Evolutionary conservation across 2,329 filamentous ascomycete genomes (phyloP).

Genomic region (Colletotrichum salicis): DNA sequence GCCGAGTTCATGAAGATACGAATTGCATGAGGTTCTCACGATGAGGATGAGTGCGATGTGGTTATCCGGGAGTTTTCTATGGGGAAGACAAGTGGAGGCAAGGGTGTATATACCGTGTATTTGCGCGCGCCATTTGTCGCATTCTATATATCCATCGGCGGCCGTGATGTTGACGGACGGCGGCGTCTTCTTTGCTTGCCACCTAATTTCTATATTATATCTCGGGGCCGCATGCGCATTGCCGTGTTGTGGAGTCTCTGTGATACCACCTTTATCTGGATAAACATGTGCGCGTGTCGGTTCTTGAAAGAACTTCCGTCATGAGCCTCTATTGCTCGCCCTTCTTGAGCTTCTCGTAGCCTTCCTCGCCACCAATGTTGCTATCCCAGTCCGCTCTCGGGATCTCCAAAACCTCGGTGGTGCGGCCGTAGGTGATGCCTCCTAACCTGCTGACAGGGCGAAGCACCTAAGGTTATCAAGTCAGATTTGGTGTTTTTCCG

Average conservation of each 20-base stretch:
- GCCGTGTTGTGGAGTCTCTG: neutral
- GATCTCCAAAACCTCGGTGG: slow-evolving; percentile 77
- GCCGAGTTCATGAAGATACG: neutral
- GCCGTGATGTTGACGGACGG: neutral
- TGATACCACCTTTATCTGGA: neutral
- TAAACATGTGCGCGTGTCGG: neutral
- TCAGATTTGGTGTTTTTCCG: neutral
- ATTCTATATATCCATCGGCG: slow-evolving; percentile 24
- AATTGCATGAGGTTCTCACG: slow-evolving; percentile 12
- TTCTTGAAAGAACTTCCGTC: neutral
- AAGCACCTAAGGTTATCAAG: slow-evolving; percentile 63
- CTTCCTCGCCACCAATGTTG: slow-evolving; percentile 64
- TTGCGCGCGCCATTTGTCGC: neutral
- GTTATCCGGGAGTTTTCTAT: slow-evolving; percentile 9
- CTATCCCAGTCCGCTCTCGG: slow-evolving; percentile 68
- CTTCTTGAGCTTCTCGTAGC: slow-evolving; percentile 66
- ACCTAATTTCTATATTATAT: neutral
- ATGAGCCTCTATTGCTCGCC: slow-evolving; percentile 46
- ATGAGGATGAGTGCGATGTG: neutral
- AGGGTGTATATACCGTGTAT: slow-evolving; percentile 9
- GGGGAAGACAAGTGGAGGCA: neutral
- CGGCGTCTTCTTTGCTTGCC: neutral
- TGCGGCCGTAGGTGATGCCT: slow-evolving; percentile 84
- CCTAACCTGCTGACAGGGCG: slow-evolving; percentile 82
- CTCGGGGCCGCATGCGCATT: neutral